Base-by-base conservation (phyloP, 2,329 filamentous ascomycete species). In the Pleurostoma richardsiae region DNA sequence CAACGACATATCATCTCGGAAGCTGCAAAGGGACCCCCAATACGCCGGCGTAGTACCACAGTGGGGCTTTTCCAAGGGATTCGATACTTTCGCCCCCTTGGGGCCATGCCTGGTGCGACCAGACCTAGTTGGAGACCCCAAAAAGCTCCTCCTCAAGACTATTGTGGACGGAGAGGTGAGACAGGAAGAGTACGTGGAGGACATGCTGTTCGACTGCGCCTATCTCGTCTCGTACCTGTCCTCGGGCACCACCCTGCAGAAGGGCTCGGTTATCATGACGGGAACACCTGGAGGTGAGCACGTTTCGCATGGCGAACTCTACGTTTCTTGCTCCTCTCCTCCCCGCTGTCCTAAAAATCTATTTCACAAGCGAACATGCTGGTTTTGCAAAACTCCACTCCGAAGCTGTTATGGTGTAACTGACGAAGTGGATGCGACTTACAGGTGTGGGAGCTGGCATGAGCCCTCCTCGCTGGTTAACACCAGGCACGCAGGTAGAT, bases 1-100 rank as follows among this genome's bases (percentile, higher is more conserved):
- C 30, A 82, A 83, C 52, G 79, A 82, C 52, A 65, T 83, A 1
- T 76, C 73, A 0, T 68, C 70, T 0, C 70, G 79, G 0, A 76
- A 77, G 50, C 62, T 72, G 31, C 79, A 82, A 51, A 62, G 73
- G 4, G 71, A 79, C 26, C 70, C 73, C 0, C 59, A 58, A 0
- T 61, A 70, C 3, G 76, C 77, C 0, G 76, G 77, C 0, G 66
- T 61, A 0, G 72, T 80, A 0, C 77, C 76, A 0, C 79, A 82
- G 55, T 81, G 74, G 73, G 69, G 72, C 0, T 82, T 80, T 51
- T 71, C 67, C 11, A 81, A 82, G 52, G 73, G 76, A 0, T 82
- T 82, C 45, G 77, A 82, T 51, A 76, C 69, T 0, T 81, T 68
- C 51, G 73, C 74, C 0, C 79, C 78, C 0, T 47, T 82, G 0